Percentiles rank a stretch among this genome's conserved stretches.
These are phyloP conservation scores for Cutaneotrichosporon dermatis DNA, from an alignment of 1,284 basidiomycete species.

Conservation along the genomic window DNA sequence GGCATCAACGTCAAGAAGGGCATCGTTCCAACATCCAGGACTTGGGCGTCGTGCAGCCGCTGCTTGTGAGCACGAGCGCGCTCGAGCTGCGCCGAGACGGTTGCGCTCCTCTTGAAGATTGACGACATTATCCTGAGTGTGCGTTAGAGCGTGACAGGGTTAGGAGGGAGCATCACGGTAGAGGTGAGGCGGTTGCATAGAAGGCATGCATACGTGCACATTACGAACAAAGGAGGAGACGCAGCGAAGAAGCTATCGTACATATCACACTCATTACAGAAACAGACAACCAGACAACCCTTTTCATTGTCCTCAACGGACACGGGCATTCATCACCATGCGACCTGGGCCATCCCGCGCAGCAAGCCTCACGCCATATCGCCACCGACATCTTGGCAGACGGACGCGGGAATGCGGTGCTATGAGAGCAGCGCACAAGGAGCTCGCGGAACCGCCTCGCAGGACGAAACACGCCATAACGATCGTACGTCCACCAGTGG, in stretches of 20 bases:
- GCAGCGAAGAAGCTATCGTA: no score
- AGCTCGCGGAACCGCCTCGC: not conserved
- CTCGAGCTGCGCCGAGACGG: conserved; percentile 95
- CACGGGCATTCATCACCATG: no score
- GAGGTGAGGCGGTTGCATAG: not conserved
- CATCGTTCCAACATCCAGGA: conserved; percentile 80
- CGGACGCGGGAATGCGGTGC: no score
- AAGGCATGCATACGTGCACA: conserved; percentile 6
- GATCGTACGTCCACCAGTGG: not conserved
- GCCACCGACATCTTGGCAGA: no score
- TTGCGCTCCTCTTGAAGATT: conserved; percentile 91
- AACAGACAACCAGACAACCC: no score
- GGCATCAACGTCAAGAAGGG: conserved; percentile 99
- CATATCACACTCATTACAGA: no score
- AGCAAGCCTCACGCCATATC: no score
- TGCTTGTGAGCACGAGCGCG: conserved; percentile 92
- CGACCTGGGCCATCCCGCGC: no score
- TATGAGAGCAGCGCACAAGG: not conserved
- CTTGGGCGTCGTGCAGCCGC: conserved; percentile 75
- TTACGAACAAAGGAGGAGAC: not conserved
- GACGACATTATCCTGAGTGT: conserved; percentile 66
- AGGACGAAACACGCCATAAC: not conserved
- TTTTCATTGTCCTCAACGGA: no score
- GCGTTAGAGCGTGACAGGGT: not conserved
- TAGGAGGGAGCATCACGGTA: conserved; percentile 1